Conservation (phyloP, 108 stramenopile species). For the Skeletonema potamos region DNA sequence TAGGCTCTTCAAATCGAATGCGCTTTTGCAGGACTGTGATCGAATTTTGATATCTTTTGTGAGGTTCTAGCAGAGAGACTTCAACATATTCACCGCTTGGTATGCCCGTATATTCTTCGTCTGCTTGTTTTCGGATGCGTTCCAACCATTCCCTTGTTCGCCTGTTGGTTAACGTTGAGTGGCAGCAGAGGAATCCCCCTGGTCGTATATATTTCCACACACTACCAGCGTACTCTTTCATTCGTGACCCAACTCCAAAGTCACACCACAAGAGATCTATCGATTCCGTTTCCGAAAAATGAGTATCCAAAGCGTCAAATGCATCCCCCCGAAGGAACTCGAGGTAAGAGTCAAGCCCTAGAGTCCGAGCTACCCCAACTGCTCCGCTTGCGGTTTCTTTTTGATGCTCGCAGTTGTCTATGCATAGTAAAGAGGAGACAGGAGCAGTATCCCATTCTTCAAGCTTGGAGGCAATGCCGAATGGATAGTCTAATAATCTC, state of each 20-base stretch:
- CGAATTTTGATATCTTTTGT: constrained; percentile 79
- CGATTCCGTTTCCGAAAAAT: constrained; percentile 42
- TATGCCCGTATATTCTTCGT: constrained; percentile 58
- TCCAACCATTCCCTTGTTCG: constrained; percentile 80
- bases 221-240: constrained; percentile 58
- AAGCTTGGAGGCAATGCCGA: constrained; percentile 50
- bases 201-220: constrained; percentile 68
- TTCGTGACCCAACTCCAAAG: constrained; percentile 81
- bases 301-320: constrained; percentile 55
- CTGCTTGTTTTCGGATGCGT: constrained; percentile 33
- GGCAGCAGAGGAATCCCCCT: constrained; percentile 76
- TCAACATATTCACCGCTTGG: constrained; percentile 60
- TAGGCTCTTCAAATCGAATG: constrained; percentile 54
- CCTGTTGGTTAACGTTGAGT: constrained; percentile 78
- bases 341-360: constrained; percentile 67
- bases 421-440: constrained; percentile 58
- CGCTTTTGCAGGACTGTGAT: constrained; percentile 78
- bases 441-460: constrained; percentile 17
- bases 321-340: constrained; percentile 72
- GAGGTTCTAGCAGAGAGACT: constrained; percentile 72
- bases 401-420: constrained; percentile 86
- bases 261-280: constrained; percentile 88
- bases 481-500: constrained; percentile 63
- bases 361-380: constrained; percentile 55
- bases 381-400: constrained; percentile 76